These are phyloP conservation scores for Trichoderma atrobrunneum DNA, from an alignment of 2,329 filamentous ascomycete species.

Conservation along the genomic window DNA sequence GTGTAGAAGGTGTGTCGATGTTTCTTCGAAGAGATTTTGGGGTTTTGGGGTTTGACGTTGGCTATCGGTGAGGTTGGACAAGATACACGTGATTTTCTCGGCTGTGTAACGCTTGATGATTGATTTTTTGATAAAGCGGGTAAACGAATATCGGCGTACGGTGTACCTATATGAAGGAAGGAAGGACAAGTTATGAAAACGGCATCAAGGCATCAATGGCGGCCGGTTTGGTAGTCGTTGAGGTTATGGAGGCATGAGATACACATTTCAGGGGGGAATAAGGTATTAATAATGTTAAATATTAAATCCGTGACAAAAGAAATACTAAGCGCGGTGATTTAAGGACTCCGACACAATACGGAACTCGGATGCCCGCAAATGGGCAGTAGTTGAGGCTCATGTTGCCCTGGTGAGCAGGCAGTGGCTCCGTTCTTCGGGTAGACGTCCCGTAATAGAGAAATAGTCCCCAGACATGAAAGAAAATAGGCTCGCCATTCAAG, in stretches of 20 bases:
- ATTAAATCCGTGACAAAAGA: not conserved
- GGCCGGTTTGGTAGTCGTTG: not conserved
- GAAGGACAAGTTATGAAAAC: not conserved
- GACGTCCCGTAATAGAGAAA: not conserved
- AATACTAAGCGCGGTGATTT: not conserved
- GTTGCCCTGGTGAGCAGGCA: not conserved
- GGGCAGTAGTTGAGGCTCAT: not conserved
- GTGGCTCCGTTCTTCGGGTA: not conserved
- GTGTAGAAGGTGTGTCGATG: not conserved
- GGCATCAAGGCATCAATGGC: not conserved
- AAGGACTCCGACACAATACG: not conserved
- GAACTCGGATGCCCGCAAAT: not conserved
- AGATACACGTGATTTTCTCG: not conserved
- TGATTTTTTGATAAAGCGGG: constrained; percentile 2
- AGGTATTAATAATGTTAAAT: not conserved
- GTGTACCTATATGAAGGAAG: not conserved
- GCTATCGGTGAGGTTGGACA: not conserved
- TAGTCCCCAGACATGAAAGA: not conserved
- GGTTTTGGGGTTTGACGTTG: not conserved
- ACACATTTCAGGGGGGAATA: not conserved
- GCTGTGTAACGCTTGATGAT: not conserved
- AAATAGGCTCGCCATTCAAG: not conserved
- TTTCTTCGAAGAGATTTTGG: not conserved
- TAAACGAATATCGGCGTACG: constrained; percentile 9
- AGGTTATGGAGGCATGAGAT: not conserved